These are phyloP conservation scores for Fomitopsis betulina DNA, from an alignment of 1,284 basidiomycete genomes.

Conservation along the genomic window DNA sequence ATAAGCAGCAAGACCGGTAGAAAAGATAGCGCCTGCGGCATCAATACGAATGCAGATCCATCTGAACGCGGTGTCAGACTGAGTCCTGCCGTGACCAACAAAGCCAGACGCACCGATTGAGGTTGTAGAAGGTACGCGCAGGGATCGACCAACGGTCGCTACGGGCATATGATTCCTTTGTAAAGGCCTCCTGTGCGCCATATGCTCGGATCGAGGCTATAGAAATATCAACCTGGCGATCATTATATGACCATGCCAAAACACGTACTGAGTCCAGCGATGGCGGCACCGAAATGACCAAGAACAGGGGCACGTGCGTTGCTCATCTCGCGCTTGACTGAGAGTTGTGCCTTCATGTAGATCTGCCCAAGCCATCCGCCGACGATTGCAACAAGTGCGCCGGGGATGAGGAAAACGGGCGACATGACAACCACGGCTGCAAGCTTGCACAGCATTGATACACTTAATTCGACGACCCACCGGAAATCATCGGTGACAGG, in stretches of 20 bases:
- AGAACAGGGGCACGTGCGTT: conserved; percentile 61
- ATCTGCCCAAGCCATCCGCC: conserved; percentile 41
- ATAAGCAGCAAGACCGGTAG: conserved; percentile 47
- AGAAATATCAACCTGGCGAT: conserved; percentile 16
- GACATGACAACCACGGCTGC: conserved; percentile 38
- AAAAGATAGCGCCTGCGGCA: conserved; percentile 42
- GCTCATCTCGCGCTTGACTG: conserved; percentile 70
- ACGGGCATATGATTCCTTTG: conserved; percentile 37
- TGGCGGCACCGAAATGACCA: conserved; percentile 62
- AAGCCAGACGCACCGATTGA: conserved; percentile 41
- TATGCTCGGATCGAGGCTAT: conserved; percentile 62
- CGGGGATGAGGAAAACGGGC: conserved; percentile 35
- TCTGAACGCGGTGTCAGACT: conserved; percentile 3
- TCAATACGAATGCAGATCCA: conserved; percentile 35
- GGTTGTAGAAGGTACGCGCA: conserved; percentile 47
- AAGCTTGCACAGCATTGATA: conserved; percentile 34
- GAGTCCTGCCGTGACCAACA: conserved; percentile 20
- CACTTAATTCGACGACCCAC: conserved; percentile 19
- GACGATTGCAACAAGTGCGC: conserved; percentile 32
- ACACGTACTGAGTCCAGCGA: conserved; percentile 51
- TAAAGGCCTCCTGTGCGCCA: conserved; percentile 47
- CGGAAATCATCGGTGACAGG: conserved; percentile 24
- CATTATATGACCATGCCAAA: background rate
- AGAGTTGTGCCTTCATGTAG: conserved; percentile 66
- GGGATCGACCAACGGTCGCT: conserved; percentile 46